These are phyloP conservation scores for Diplodia seriata DNA, from an alignment of 2,329 filamentous ascomycete species.

Conservation along the genomic window DNA sequence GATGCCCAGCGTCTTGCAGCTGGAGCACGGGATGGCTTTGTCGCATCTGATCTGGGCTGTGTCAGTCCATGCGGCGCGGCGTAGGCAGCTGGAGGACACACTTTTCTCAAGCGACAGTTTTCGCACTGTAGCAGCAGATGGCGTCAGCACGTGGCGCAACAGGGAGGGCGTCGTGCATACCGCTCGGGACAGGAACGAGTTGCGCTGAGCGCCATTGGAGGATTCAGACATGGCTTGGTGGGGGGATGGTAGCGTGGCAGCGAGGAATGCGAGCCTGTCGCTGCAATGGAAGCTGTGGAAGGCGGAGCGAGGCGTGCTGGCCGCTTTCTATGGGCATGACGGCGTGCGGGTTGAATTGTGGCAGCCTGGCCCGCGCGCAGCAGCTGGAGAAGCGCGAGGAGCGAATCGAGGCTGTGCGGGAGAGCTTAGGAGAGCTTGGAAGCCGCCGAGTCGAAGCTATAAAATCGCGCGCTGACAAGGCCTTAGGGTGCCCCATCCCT, in stretches of 20 bases:
- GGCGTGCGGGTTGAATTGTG: background rate
- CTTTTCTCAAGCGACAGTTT: slow-evolving; percentile 25
- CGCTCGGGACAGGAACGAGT: slow-evolving; percentile 24
- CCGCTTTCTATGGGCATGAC: background rate
- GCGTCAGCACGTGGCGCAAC: background rate
- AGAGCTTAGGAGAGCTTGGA: background rate
- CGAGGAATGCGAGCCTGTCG: no score
- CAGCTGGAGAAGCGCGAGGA: background rate
- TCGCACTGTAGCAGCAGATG: slow-evolving; percentile 4
- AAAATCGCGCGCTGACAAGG: background rate
- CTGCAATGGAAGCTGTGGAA: background rate
- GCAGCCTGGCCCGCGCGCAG: background rate
- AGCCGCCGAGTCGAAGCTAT: background rate
- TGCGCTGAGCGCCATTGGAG: slow-evolving; percentile 13
- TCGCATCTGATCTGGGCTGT: slow-evolving; percentile 20
- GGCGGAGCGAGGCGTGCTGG: background rate
- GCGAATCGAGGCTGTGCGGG: background rate
- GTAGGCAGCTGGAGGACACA: background rate
- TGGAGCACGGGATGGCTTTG: slow-evolving; percentile 21
- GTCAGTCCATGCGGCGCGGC: background rate
- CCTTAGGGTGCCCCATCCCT: background rate
- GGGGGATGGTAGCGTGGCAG: background rate
- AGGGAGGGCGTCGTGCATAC: background rate
- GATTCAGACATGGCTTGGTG: slow-evolving; percentile 10
- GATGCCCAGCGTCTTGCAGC: slow-evolving; percentile 22